phyloP scores from a whole-genome alignment of 1,284 basidiomycete species.

The Spongispora temasekensis region DNA sequence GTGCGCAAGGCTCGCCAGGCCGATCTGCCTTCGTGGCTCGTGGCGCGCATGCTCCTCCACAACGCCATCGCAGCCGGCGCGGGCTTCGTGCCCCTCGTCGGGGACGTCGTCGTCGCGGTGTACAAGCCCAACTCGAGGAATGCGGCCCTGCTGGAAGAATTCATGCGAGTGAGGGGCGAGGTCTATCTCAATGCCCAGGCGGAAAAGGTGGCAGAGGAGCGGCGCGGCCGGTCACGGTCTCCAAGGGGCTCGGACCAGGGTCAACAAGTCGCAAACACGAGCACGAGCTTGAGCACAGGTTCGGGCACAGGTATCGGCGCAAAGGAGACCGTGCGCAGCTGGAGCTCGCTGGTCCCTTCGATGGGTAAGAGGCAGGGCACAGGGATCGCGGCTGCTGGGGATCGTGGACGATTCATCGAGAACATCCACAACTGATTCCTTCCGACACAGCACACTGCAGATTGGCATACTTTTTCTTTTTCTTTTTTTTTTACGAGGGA shows the following conservation, averaged over 20 bases:
- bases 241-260: too few relatives aligned
- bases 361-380: constrained; percentile 9
- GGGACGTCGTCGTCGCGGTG: constrained; percentile 73
- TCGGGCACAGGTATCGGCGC: constrained; percentile 49
- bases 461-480: too few relatives aligned
- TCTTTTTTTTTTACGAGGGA: neutral
- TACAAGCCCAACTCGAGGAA: constrained; percentile 94
- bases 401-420: constrained; percentile 29
- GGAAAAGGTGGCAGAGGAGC: constrained; percentile 28
- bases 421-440: constrained; percentile 20
- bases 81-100: constrained; percentile 78
- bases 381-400: neutral
- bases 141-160: constrained; percentile 74
- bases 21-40: constrained; percentile 67
- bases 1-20: constrained; percentile 76
- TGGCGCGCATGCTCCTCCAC: constrained; percentile 77
- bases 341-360: constrained; percentile 12
- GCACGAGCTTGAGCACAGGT: too few relatives aligned
- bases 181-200: constrained; percentile 55
- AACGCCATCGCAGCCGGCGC: constrained; percentile 72
- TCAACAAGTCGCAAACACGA: too few relatives aligned
- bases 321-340: constrained; percentile 3
- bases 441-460: too few relatives aligned
- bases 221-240: too few relatives aligned
- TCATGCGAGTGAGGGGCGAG: constrained; percentile 65